phyloP scores from a whole-genome alignment of 2,329 filamentous ascomycete genomes.

The Verticillium alfalfae region DNA sequence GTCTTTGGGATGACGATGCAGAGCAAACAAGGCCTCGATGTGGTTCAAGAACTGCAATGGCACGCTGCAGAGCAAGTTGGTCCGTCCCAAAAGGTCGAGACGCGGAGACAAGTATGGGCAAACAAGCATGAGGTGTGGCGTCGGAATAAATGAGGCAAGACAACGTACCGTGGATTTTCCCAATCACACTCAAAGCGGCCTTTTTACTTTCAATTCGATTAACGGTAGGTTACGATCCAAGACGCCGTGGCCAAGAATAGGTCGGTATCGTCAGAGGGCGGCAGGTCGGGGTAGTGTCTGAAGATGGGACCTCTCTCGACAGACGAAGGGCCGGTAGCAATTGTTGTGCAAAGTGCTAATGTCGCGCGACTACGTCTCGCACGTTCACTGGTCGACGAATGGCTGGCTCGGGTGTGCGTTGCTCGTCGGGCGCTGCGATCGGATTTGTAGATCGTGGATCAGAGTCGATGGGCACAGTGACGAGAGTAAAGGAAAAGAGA shows the following conservation, averaged over 20 bases:
- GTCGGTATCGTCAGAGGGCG: not conserved
- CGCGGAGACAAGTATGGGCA: not conserved
- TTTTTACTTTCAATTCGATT: not conserved
- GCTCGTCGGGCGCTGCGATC: not conserved
- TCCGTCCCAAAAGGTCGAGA: not conserved
- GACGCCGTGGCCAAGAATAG: not conserved
- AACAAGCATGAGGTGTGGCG: not conserved
- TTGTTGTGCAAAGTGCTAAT: not conserved
- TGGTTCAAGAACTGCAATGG: not conserved
- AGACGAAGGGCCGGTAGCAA: not conserved
- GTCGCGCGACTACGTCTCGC: not conserved
- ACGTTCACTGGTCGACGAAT: not conserved
- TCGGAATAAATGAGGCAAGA: not conserved
- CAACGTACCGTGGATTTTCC: not conserved
- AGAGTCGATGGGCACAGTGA: not conserved
- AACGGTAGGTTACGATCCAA: not conserved
- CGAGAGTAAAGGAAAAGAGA: constrained; percentile 2
- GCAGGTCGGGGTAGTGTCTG: not conserved
- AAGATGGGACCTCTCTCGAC: not conserved
- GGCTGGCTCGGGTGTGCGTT: not conserved
- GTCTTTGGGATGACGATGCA: not conserved
- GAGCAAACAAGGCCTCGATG: not conserved
- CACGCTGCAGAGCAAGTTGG: not conserved
- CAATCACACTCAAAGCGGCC: not conserved
- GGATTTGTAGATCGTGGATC: not conserved